A percentile compares a stretch with the other conserved stretches of the same genome.
Conservation (phyloP, 2,329 filamentous ascomycete genomes). For the Aspergillus novofumigatus region DNA sequence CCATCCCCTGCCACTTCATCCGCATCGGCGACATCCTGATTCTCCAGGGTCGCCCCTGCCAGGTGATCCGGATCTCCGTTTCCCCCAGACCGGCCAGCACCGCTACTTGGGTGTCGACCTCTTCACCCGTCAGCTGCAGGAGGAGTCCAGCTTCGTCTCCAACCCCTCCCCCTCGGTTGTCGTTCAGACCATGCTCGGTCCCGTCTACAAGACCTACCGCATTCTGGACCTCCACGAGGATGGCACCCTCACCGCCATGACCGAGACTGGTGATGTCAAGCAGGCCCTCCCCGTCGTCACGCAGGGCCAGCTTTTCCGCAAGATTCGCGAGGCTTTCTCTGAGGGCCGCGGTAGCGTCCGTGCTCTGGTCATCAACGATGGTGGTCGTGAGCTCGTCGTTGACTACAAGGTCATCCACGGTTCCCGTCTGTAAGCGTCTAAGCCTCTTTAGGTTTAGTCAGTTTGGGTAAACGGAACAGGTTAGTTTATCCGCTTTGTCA, state of each 20-base stretch:
- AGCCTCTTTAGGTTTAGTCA: slow-evolving; percentile 10
- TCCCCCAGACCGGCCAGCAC: slow-evolving; percentile 98
- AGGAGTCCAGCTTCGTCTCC: slow-evolving; percentile 97
- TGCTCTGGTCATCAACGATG: slow-evolving; percentile 91
- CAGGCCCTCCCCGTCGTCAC: slow-evolving; percentile 88
- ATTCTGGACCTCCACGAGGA: slow-evolving; percentile 94
- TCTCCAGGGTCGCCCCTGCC: slow-evolving; percentile 97
- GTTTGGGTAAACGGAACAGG: not conserved
- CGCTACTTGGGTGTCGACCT: slow-evolving; percentile 99
- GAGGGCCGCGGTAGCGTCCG: slow-evolving; percentile 90
- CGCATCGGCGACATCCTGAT: slow-evolving; percentile 98
- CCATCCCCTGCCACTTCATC: slow-evolving; percentile 99
- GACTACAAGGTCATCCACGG: slow-evolving; percentile 98
- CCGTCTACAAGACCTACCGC: slow-evolving; percentile 99
- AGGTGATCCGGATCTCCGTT: slow-evolving; percentile 99
- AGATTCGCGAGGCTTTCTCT: slow-evolving; percentile 79
- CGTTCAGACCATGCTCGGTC: slow-evolving; percentile 98
- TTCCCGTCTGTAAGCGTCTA: slow-evolving; percentile 54
- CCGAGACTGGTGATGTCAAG: slow-evolving; percentile 98
- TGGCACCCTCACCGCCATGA: slow-evolving; percentile 85
- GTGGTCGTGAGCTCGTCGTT: slow-evolving; percentile 88
- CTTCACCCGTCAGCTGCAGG: slow-evolving; percentile 99
- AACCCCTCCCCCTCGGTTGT: slow-evolving; percentile 95
- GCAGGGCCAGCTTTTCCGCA: slow-evolving; percentile 82
- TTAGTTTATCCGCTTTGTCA: not conserved